Conservation (phyloP, 768 basidiomycete species). For the Russula dissimulans region DNA sequence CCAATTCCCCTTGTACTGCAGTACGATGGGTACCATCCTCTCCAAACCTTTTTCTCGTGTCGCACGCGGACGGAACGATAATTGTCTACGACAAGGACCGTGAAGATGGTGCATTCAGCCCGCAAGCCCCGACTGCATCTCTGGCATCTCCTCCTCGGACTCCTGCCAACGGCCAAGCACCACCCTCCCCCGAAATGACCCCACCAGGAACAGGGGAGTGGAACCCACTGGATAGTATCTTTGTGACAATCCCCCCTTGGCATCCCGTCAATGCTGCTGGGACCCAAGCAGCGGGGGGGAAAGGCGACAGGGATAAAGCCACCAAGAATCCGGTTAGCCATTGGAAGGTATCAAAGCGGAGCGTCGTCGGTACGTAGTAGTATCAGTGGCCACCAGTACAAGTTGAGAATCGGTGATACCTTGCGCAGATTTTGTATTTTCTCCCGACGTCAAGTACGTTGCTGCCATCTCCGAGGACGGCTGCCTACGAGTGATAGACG, state of each 20-base stretch:
- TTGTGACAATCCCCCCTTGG: constrained; percentile 81
- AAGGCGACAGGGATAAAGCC: constrained; percentile 50
- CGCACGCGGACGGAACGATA: constrained; percentile 84
- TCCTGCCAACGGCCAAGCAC: constrained; percentile 21
- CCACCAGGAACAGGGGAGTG: constrained; percentile 41
- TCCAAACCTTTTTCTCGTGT: constrained; percentile 71
- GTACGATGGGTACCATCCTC: constrained; percentile 83
- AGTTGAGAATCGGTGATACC: background rate
- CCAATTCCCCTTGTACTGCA: constrained; percentile 76
- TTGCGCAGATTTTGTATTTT: constrained; percentile 75
- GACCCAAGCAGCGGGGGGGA: constrained; percentile 24
- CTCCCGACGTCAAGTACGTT: constrained; percentile 85
- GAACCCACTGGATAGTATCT: constrained; percentile 69
- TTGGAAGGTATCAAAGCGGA: constrained; percentile 68
- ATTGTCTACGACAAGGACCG: constrained; percentile 87
- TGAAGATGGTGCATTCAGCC: constrained; percentile 70
- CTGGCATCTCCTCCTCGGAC: constrained; percentile 17
- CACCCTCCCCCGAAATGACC: constrained; percentile 22
- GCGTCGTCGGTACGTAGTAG: constrained; percentile 53
- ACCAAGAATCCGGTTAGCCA: constrained; percentile 86
- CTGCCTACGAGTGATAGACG: constrained; percentile 82
- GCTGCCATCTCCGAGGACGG: constrained; percentile 92
- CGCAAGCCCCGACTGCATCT: constrained; percentile 42
- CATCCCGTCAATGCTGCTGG: constrained; percentile 52
- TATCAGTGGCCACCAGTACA: background rate